These are phyloP conservation scores for Fusarium nematophilum DNA, from an alignment of 2,329 filamentous ascomycete species.

Conservation along the genomic window DNA sequence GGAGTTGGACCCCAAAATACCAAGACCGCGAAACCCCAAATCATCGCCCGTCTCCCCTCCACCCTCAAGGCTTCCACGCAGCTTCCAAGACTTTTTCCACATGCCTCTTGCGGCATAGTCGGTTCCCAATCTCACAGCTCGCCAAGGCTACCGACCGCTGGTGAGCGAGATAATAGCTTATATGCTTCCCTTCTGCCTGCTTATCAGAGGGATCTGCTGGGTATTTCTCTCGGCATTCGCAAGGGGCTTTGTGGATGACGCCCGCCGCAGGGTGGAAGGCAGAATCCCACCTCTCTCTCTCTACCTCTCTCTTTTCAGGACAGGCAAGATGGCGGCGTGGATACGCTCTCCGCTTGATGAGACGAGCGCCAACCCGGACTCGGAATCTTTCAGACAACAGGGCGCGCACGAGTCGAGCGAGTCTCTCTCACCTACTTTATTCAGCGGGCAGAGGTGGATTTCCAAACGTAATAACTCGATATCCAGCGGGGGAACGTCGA, in stretches of 20 bases:
- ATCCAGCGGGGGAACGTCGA: constrained; percentile 10
- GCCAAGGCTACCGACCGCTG: constrained; percentile 29
- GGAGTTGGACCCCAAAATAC: constrained; percentile 19
- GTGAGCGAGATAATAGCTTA: constrained; percentile 13
- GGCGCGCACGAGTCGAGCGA: constrained; percentile 7
- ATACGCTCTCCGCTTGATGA: not conserved
- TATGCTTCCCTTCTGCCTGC: not conserved
- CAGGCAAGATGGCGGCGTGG: not conserved
- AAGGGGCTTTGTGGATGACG: not conserved
- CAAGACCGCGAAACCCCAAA: constrained; percentile 29
- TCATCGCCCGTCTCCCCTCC: not conserved
- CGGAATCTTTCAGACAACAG: not conserved
- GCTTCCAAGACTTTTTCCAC: constrained; percentile 36
- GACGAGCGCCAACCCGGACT: constrained; percentile 3
- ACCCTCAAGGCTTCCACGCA: constrained; percentile 16
- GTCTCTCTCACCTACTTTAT: constrained; percentile 22
- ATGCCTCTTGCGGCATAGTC: constrained; percentile 29
- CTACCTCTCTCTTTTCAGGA: too few relatives aligned
- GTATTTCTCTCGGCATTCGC: constrained; percentile 1
- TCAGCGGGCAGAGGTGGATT: constrained; percentile 29
- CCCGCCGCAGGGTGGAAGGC: not conserved
- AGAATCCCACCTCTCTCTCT: not conserved
- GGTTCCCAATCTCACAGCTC: constrained; percentile 6
- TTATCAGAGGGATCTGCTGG: not conserved
- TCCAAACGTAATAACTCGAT: constrained; percentile 37